Evolutionary conservation across 257 asterid genomes (phyloP), one percentile per base, ranked within the genome.

Genomic region (Nemophila menziesii): DNA sequence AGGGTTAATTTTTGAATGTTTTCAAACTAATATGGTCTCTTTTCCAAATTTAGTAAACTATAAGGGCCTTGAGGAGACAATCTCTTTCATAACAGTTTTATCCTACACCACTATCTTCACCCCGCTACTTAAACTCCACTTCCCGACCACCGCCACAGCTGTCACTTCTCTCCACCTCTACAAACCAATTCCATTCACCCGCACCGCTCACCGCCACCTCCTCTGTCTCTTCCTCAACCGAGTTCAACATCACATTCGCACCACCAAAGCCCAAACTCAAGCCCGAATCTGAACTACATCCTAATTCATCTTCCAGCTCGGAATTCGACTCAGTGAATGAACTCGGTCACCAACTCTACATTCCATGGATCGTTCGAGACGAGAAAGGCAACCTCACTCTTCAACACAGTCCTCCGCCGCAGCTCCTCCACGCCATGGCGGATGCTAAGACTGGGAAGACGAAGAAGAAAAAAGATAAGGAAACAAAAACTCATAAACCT

Each of bases 321-420:
- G 69, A 61, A 15, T 12, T 43, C 44, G 65, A 63, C 24, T 23
- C 64, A 4, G 41, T 15, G 15, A 44, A 49, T 6, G 80, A 65
- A 40, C 26, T 23, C 11, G 70, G 70, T 11, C 78, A 70, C 22
- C 76, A 75, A 61, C 60, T 73, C 21, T 52, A 46, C 51, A 60
- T 64, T 39, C 98, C 95, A 10, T 78, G 96, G 95, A 76, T 64
- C 40, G 72, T 66, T 22, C 75, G 76, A 18, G 93, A 70, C 71
- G 92, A 70, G 51, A 75, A 66, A 3, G 90, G 92, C 27, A 71
- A 73, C 55, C 71, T 62, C 54, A 64, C 72, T 4, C 70, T 74
- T 29, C 77, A 58, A 44, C 16, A 66, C 16, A 43, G 73, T 33
- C 76, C 85, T 49, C 85, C 93, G 16, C 70, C 78, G 44, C 65